Percentiles rank a stretch among this genome's conserved stretches.
phyloP scores from a whole-genome alignment of 306 rosid genomes.

The Quercus wislizeni region DNA sequence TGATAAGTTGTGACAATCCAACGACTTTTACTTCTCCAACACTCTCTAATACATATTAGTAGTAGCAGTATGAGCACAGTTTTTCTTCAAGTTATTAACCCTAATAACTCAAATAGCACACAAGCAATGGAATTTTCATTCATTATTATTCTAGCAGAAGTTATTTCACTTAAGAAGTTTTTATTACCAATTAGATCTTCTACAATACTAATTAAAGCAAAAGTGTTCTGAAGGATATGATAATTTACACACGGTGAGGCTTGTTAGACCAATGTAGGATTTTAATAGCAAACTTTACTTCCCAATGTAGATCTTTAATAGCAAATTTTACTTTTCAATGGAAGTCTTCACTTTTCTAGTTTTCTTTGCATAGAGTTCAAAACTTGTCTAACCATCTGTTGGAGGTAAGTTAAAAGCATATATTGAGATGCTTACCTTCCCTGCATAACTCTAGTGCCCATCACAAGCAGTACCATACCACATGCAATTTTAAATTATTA shows the following conservation, averaged over 20 bases:
- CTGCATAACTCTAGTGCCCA: not conserved
- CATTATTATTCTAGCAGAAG: not conserved
- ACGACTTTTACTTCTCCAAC: not conserved
- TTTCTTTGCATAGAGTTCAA: not conserved
- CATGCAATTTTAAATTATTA: not conserved
- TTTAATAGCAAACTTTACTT: too few relatives aligned
- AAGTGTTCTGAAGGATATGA: not conserved
- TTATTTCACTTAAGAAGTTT: not conserved
- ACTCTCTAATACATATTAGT: not conserved
- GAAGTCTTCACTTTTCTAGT: too few relatives aligned
- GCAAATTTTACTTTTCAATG: too few relatives aligned
- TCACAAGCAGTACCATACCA: not conserved
- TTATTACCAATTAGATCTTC: not conserved
- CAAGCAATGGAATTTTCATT: not conserved
- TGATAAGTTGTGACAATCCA: not conserved
- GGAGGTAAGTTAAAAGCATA: not conserved
- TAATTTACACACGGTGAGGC: not conserved
- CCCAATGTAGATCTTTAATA: too few relatives aligned
- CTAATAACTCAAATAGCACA: not conserved
- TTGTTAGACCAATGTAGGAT: not conserved
- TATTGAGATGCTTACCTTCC: not conserved
- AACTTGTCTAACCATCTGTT: not conserved
- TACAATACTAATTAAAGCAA: not conserved
- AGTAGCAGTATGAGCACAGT: too few relatives aligned
- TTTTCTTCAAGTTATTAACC: not conserved